phyloP scores from a whole-genome alignment of 805 yeast species.

The Lachancea cidri region DNA sequence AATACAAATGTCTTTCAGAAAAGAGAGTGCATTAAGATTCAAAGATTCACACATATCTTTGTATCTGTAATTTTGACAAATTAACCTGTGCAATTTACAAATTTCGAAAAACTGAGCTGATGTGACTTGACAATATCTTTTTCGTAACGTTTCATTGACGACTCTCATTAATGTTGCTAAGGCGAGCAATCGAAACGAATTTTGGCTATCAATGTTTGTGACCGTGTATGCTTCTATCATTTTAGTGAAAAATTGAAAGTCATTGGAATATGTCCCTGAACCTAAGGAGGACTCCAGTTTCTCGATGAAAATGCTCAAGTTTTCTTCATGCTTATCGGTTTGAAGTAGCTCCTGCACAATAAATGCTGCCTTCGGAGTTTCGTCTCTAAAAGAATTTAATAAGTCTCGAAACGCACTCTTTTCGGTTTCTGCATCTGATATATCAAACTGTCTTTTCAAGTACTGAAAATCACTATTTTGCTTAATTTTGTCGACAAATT shows the following conservation, averaged over 20 bases:
- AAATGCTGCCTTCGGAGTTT: conserved; percentile 10
- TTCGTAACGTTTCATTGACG: conserved; percentile 13
- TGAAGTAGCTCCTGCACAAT: conserved; percentile 16
- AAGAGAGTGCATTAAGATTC: neutral
- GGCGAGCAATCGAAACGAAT: conserved; percentile 7
- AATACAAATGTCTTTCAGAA: conserved; percentile 4
- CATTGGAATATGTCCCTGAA: neutral
- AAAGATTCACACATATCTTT: neutral
- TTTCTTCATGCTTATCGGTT: conserved; percentile 3
- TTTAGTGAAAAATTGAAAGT: conserved; percentile 11
- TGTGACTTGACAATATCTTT: conserved; percentile 17
- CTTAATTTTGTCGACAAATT: conserved; percentile 21
- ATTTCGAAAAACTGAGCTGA: conserved; percentile 17
- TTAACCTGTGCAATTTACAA: conserved; percentile 11
- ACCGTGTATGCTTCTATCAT: conserved; percentile 16
- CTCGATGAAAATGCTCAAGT: conserved; percentile 11
- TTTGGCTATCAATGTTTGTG: neutral
- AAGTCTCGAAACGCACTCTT: conserved; percentile 23
- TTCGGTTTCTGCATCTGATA: conserved; percentile 26
- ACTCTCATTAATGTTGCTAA: conserved; percentile 12
- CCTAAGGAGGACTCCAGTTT: conserved; percentile 13
- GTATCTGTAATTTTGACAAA: conserved; percentile 1
- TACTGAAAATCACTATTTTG: conserved; percentile 18
- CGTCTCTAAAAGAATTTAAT: conserved; percentile 7
- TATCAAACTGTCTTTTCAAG: conserved; percentile 24